phyloP scores from a whole-genome alignment of 495 filamentous ascomycete genomes.

The Jackrogersella minutella region DNA sequence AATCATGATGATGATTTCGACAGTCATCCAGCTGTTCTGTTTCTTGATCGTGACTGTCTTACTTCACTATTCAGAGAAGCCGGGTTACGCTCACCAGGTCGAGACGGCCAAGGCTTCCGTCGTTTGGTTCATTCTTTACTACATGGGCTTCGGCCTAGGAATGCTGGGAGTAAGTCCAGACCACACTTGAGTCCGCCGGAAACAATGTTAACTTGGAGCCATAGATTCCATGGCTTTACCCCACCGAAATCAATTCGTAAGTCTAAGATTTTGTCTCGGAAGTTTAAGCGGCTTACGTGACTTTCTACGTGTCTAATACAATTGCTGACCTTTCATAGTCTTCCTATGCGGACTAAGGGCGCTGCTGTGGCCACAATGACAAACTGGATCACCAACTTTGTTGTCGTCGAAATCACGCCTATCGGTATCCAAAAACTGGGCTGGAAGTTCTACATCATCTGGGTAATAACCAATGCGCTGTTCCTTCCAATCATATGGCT shows the following conservation, averaged over 20 bases:
- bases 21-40: constrained; percentile 61
- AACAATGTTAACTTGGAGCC: background rate
- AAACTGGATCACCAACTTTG: constrained; percentile 70
- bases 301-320: background rate
- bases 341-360: constrained; percentile 66
- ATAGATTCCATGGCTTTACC: constrained; percentile 66
- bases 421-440: constrained; percentile 65
- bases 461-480: constrained; percentile 63
- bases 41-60: constrained; percentile 66
- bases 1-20: constrained; percentile 66
- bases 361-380: constrained; percentile 66
- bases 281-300: background rate
- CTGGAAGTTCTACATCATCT: constrained; percentile 74
- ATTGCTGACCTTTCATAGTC: constrained; percentile 27
- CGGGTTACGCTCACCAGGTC: constrained; percentile 40
- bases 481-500: constrained; percentile 71
- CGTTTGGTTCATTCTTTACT: constrained; percentile 63
- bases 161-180: constrained; percentile 53
- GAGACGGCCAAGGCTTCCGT: constrained; percentile 53
- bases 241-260: constrained; percentile 67
- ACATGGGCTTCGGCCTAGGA: constrained; percentile 61
- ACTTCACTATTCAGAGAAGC: constrained; percentile 54
- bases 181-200: background rate
- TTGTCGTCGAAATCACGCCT: constrained; percentile 70
- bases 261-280: background rate